Percentiles rank a stretch among this genome's conserved stretches.
Conservation (phyloP, 345 rosid species). For the Arabidopsis thaliana region DNA sequence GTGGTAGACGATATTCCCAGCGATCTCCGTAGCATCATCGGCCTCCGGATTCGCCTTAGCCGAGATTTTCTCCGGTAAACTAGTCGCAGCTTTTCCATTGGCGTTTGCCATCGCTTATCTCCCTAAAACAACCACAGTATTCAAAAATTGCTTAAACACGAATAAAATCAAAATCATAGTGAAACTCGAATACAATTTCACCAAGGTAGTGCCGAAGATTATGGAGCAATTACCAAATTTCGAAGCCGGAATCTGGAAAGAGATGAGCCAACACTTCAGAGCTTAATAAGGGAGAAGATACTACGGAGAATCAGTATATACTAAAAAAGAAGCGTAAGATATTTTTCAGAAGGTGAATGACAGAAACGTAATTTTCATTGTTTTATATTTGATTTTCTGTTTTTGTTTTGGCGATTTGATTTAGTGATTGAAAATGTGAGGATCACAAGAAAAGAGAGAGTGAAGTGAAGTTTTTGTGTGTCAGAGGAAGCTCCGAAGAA, state of each 20-base stretch:
- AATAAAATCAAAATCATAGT: not conserved
- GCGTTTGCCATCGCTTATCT: conserved; percentile 50
- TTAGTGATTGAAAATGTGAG: conserved; percentile 39
- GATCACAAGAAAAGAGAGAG: conserved; percentile 36
- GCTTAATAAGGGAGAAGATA: conserved; percentile 20
- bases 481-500: conserved; percentile 12
- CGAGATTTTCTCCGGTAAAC: conserved; percentile 51
- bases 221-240: conserved; percentile 1
- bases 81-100: conserved; percentile 46
- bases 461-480: conserved; percentile 18
- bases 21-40: conserved; percentile 60
- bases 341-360: conserved; percentile 25
- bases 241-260: not conserved
- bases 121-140: conserved; percentile 19
- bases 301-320: conserved; percentile 38
- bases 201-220: not conserved
- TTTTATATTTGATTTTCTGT: not conserved
- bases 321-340: conserved; percentile 17
- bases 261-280: conserved; percentile 5
- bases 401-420: conserved; percentile 13
- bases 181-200: not conserved
- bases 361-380: conserved; percentile 23
- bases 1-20: conserved; percentile 81
- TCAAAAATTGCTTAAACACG: not conserved
- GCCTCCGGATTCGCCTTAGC: conserved; percentile 72